phyloP scores from a whole-genome alignment of 345 rosid species.

The Hevea brasiliensis region DNA sequence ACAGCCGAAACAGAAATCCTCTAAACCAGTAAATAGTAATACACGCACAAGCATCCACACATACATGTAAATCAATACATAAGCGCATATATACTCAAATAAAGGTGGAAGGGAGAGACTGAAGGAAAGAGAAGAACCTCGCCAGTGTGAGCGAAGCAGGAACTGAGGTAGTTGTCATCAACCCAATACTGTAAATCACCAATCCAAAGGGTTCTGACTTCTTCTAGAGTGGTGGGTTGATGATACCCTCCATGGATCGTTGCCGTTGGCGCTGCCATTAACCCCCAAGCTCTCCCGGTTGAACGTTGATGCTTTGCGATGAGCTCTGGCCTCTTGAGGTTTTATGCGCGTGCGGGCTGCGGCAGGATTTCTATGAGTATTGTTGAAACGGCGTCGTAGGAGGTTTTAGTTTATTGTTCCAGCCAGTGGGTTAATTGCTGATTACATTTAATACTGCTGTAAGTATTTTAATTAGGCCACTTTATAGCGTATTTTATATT shows the following conservation, averaged over 20 bases:
- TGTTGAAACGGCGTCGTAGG: no score
- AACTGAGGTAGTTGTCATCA: constrained; percentile 77
- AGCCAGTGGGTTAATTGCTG: no score
- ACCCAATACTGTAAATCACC: constrained; percentile 97
- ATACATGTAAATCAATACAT: no score
- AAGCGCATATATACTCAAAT: background rate
- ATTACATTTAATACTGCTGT: no score
- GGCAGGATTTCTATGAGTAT: no score
- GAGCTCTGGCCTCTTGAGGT: no score
- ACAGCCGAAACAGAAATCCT: background rate
- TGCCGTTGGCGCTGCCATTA: constrained; percentile 38
- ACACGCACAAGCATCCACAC: background rate
- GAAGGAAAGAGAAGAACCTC: constrained; percentile 49
- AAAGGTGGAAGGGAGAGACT: background rate
- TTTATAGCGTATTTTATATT: no score
- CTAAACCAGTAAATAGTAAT: background rate
- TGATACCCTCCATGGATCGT: constrained; percentile 45
- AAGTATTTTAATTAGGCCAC: no score
- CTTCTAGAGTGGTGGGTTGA: constrained; percentile 84
- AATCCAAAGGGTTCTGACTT: constrained; percentile 95
- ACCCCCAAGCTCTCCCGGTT: no score
- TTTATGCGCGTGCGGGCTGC: no score
- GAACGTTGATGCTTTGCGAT: no score
- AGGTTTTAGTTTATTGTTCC: no score
- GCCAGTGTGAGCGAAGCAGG: constrained; percentile 94